Evolutionary conservation across 306 rosid species (phyloP).

Genomic region (Dryas octopetala): DNA sequence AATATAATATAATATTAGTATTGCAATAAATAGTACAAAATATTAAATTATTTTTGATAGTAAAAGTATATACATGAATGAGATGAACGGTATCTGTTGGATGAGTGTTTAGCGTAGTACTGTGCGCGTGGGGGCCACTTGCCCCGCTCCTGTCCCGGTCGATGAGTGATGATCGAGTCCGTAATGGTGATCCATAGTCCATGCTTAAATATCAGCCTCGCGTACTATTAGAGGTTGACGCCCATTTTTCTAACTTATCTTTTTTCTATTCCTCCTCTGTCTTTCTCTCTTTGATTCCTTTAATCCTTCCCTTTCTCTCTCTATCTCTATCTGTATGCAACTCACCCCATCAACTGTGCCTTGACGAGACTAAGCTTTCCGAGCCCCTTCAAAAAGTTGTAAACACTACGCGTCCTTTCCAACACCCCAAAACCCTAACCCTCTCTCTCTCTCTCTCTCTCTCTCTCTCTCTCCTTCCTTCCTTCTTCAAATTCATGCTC

Average conservation of each 20-base stretch:
- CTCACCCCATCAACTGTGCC: slow-evolving; percentile 34
- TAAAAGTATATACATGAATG: too few relatives aligned
- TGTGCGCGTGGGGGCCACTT: too few relatives aligned
- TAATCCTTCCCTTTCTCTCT: slow-evolving; percentile 5
- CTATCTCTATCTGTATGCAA: slow-evolving; percentile 9
- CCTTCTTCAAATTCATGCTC: slow-evolving; percentile 18
- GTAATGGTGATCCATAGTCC: too few relatives aligned
- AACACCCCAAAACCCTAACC: slow-evolving; percentile 54
- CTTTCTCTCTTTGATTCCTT: slow-evolving; percentile 7
- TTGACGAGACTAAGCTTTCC: slow-evolving; percentile 61
- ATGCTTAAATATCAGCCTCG: slow-evolving; percentile 52
- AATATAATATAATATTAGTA: background rate
- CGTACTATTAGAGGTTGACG: slow-evolving; percentile 46
- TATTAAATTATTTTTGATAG: too few relatives aligned
- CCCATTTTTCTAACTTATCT: slow-evolving; percentile 67
- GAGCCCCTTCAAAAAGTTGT: slow-evolving; percentile 43
- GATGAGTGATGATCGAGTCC: too few relatives aligned
- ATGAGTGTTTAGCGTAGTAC: too few relatives aligned
- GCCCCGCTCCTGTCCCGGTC: too few relatives aligned
- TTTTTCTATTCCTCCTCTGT: slow-evolving; percentile 18
- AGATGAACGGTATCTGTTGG: too few relatives aligned
- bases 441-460: slow-evolving; percentile 2
- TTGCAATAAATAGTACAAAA: background rate
- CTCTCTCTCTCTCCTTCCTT: background rate
- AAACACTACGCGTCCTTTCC: slow-evolving; percentile 68